Percentiles rank a stretch among this genome's conserved stretches.
phyloP scores from a whole-genome alignment of 202 grass and related monocot species.

The Digitaria exilis region DNA sequence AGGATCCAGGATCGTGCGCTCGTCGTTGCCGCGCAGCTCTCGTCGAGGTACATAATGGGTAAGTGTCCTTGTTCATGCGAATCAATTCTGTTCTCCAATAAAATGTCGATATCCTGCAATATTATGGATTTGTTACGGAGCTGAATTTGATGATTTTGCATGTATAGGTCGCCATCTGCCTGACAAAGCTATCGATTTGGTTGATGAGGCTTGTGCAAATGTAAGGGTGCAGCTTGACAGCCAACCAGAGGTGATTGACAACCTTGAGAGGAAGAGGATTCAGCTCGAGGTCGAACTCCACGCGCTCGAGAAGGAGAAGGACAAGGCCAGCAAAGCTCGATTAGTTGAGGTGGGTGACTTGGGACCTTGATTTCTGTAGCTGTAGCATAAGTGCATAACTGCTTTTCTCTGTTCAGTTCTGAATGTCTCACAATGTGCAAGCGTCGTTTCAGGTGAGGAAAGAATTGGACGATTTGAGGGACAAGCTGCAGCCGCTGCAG shows the following conservation, averaged over 20 bases:
- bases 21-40: constrained; percentile 59
- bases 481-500: constrained; percentile 80
- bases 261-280: constrained; percentile 79
- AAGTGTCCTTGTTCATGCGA: background rate
- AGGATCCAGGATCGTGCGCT: constrained; percentile 45
- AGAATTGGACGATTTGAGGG: constrained; percentile 85
- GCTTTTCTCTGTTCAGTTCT: background rate
- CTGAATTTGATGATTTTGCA: background rate
- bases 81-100: background rate
- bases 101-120: background rate
- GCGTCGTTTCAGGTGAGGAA: constrained; percentile 56
- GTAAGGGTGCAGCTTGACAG: constrained; percentile 84
- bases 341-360: constrained; percentile 55
- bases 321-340: constrained; percentile 82
- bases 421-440: background rate
- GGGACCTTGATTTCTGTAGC: background rate
- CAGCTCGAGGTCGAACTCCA: constrained; percentile 88
- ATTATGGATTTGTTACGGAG: background rate
- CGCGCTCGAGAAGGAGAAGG: constrained; percentile 91
- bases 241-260: constrained; percentile 85
- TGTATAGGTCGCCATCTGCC: constrained; percentile 56
- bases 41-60: constrained; percentile 60
- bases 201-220: constrained; percentile 72
- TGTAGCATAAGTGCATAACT: background rate
- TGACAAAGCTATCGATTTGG: constrained; percentile 72